Conservation (phyloP, 2,329 filamentous ascomycete species). For the Arthroderma uncinatum region DNA sequence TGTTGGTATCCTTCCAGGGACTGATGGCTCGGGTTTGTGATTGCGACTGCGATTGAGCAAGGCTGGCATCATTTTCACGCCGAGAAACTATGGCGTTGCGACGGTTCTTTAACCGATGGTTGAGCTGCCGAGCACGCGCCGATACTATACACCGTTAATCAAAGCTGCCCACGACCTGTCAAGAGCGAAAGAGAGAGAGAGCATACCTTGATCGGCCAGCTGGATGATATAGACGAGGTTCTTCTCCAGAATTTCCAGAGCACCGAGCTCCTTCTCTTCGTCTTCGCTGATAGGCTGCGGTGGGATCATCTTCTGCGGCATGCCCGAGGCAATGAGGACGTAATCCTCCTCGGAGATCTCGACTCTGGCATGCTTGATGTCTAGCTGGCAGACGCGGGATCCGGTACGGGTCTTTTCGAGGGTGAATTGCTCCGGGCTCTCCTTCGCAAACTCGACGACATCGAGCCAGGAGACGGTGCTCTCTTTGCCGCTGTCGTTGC, state of each 20-base stretch:
- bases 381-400: constrained; percentile 65
- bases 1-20: constrained; percentile 30
- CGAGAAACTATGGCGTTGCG: constrained; percentile 60
- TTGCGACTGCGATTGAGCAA: constrained; percentile 24
- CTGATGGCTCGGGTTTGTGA: constrained; percentile 16
- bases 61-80: constrained; percentile 38
- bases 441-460: constrained; percentile 71
- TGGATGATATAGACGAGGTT: constrained; percentile 67
- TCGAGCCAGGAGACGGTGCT: constrained; percentile 69
- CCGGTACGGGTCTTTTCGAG: constrained; percentile 59
- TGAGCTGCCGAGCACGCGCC: constrained; percentile 63
- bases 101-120: constrained; percentile 65
- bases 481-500: constrained; percentile 45
- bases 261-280: constrained; percentile 73
- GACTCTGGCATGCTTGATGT: constrained; percentile 66
- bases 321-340: constrained; percentile 69
- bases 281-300: constrained; percentile 74
- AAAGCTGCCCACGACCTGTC: neutral
- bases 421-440: constrained; percentile 66
- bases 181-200: neutral
- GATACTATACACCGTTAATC: constrained; percentile 40
- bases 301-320: constrained; percentile 70
- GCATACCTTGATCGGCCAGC: constrained; percentile 63
- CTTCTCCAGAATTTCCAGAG: constrained; percentile 71
- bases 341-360: constrained; percentile 85